Evolutionary conservation across 2,329 filamentous ascomycete genomes (phyloP), one percentile per base, ranked within the genome.

Genomic region (Verticillium nubilum): DNA sequence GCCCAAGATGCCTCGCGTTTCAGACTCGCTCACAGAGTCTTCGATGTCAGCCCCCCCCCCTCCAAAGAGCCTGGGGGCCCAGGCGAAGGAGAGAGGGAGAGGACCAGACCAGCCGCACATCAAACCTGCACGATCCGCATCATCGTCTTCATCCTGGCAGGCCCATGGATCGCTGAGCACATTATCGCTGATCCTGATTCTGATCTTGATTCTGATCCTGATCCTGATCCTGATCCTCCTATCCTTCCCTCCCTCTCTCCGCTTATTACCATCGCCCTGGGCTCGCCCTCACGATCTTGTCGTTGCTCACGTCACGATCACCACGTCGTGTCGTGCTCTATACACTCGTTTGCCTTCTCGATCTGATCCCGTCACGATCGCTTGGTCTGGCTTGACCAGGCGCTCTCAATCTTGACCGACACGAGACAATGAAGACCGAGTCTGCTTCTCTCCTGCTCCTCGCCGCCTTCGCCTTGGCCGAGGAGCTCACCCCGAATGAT

Each of bases 401-500:
- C 42, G 29, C 29, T 31, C 29, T 31, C 29, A 9, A 50, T 9
- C 10, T 2, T 4, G n/a, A 25, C 42, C 9, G 7, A 7, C 17
- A 47, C 42, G n/a, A 50, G 42, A 50, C 58, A 31, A 76, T 73
- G 71, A 73, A 67, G 63, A 31, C 62, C 12, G 64, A 65, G 56
- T 59, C 66, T 27, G 61, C 65, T 31, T 57, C 69, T 60, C 66
- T 67, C 60, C 61, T 72, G 58, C 57, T 71, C 42, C 66, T 74
- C 58, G 65, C 66, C 35, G 62, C 66, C n/a, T 53, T 70, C 55
- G 66, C 66, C 37, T 57, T 63, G 9, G 68, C 69, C 27, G 70
- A 73, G 33, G 68, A 68, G 29, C 65, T 78, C 35, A 68, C 67
- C 19, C 66, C 70, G 13, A 66, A 73, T 25, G 71, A 74, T 27